These are phyloP conservation scores for Coniella lustricola DNA, from an alignment of 2,329 filamentous ascomycete species.

Conservation along the genomic window DNA sequence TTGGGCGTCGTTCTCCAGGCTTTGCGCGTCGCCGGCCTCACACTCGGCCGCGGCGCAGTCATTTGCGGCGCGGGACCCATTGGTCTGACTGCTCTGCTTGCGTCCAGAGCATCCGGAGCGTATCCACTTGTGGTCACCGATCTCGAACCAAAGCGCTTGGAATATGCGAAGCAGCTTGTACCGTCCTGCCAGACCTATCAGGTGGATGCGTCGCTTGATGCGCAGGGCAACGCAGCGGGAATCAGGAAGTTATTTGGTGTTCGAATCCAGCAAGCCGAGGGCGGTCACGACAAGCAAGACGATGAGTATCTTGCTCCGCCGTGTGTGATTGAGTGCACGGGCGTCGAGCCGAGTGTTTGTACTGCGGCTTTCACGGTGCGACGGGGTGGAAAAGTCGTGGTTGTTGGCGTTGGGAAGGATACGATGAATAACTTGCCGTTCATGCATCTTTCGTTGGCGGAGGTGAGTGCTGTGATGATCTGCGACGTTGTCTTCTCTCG, in stretches of 20 bases:
- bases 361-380: conserved; percentile 51
- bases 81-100: conserved; percentile 50
- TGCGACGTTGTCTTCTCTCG: too few species aligned
- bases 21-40: conserved; percentile 45
- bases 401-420: conserved; percentile 55
- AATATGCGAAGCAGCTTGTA: conserved; percentile 51
- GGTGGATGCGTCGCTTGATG: conserved; percentile 37
- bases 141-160: conserved; percentile 47
- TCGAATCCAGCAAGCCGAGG: too few species aligned
- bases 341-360: conserved; percentile 55
- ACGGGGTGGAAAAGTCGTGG: conserved; percentile 53
- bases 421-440: conserved; percentile 61
- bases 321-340: conserved; percentile 58
- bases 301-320: conserved; percentile 51
- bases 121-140: conserved; percentile 60
- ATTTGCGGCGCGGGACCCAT: conserved; percentile 60
- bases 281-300: conserved; percentile 15
- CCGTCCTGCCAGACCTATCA: conserved; percentile 48
- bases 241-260: conserved; percentile 48
- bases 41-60: conserved; percentile 47
- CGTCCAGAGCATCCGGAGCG: conserved; percentile 54
- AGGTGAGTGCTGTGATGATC: conserved; percentile 31
- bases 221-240: conserved; percentile 41
- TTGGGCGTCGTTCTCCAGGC: conserved; percentile 57
- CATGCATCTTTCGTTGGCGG: conserved; percentile 57